These are phyloP conservation scores for Rhizopogon salebrosus DNA, from an alignment of 768 basidiomycete species.

Conservation along the genomic window DNA sequence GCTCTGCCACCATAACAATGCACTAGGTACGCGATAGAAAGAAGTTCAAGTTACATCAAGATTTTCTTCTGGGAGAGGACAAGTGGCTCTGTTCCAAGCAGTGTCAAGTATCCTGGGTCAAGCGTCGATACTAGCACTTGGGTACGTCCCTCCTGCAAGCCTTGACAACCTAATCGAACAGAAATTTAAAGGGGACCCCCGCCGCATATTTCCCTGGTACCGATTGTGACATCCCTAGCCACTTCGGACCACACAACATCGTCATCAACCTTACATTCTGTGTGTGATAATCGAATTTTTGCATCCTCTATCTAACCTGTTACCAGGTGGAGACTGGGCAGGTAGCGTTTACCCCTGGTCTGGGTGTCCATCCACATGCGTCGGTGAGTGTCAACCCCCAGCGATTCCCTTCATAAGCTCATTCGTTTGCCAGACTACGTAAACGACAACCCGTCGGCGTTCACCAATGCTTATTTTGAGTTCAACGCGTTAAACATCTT, in stretches of 20 bases:
- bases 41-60: slow-evolving; percentile 24
- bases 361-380: slow-evolving; percentile 23
- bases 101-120: slow-evolving; percentile 20
- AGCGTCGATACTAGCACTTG: slow-evolving; percentile 19
- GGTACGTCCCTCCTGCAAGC: slow-evolving; percentile 8
- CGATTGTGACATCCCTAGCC: slow-evolving; percentile 48
- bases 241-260: slow-evolving; percentile 57
- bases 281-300: slow-evolving; percentile 6
- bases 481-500: no score
- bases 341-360: slow-evolving; percentile 13
- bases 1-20: background rate
- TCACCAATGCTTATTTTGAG: no score
- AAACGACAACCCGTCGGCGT: slow-evolving; percentile 25
- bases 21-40: slow-evolving; percentile 32
- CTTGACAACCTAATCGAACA: background rate
- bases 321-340: slow-evolving; percentile 26
- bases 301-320: slow-evolving; percentile 8
- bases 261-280: slow-evolving; percentile 47
- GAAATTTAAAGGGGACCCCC: slow-evolving; percentile 44
- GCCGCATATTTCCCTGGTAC: slow-evolving; percentile 56
- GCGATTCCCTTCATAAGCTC: background rate
- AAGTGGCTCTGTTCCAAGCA: slow-evolving; percentile 29
- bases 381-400: slow-evolving; percentile 13
- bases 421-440: slow-evolving; percentile 24
- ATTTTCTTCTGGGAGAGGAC: slow-evolving; percentile 38